Base-by-base conservation (phyloP, 371 early-diverging fungal species). In the Mucor sp. region DNA sequence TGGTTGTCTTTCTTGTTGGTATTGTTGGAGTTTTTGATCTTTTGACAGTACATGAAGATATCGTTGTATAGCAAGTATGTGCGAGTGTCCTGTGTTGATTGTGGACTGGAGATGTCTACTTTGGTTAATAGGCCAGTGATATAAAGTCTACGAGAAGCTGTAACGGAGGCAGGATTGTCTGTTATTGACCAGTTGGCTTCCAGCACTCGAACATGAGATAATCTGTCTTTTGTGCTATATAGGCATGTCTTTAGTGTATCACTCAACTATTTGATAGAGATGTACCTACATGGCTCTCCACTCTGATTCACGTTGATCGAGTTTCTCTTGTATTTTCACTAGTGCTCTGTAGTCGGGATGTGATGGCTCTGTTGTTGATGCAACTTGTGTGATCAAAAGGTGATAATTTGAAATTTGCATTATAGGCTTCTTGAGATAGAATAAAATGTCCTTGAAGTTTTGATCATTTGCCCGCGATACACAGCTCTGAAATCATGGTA, bases 41-140 rank as follows among this genome's bases (percentile, higher is more conserved):
- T 68, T 55, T 72, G 72, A 43, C 61, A 58, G 21, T 55, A 68
- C 23, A 72, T 60, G 1, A 72, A 47, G 8, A 62, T 39, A 17
- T 74, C 70, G 35, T 60, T 74, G n/a, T 70, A 70, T 3, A 74
- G 37, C 3, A 74, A 28, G 25, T 74, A 70, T 3, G 65, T 66
- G 1, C 74, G 47, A 2, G 59, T 67, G 27, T 74, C 74, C 0
- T 28, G 2, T 0, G 58, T 21, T 7, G 65, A 74, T 25, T 65
- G 63, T 9, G 70, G 70, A 23, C 67, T 60, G 1, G 70, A 57
- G 1, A 59, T 14, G 33, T 73, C 64, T 3, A 70, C 61, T 53
- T 48, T 37, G 3, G 65, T 67, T 6, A 69, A 43, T 1, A 41
- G 17, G n/a, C 65, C 65, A 14, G 58, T 27, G 7, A 70, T 66